Evolutionary conservation across 2,329 filamentous ascomycete genomes (phyloP).

Genomic region (Salinomyces thailandicus): DNA sequence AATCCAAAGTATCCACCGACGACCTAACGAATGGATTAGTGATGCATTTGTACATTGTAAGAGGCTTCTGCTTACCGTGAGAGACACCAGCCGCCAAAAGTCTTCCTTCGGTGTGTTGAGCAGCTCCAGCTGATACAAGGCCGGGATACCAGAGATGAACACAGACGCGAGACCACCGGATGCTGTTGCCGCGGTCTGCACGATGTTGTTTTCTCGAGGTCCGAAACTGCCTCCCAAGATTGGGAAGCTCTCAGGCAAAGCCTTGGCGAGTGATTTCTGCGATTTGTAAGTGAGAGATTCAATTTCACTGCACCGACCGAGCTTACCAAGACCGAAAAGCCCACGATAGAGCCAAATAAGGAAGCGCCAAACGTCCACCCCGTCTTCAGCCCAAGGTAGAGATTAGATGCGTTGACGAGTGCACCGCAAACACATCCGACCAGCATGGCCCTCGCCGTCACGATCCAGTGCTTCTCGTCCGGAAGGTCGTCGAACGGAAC

Average conservation of each 20-base stretch:
- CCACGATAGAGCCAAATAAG: conserved; percentile 42
- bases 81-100: conserved; percentile 48
- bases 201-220: conserved; percentile 52
- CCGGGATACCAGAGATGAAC: conserved; percentile 51
- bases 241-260: conserved; percentile 39
- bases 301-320: neutral
- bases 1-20: conserved; percentile 55
- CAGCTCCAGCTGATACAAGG: conserved; percentile 48
- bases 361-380: conserved; percentile 35
- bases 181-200: conserved; percentile 50
- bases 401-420: conserved; percentile 52
- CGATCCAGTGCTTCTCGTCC: conserved; percentile 37
- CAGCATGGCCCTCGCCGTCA: conserved; percentile 47
- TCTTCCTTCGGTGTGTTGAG: conserved; percentile 43
- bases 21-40: too few relatives aligned
- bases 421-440: conserved; percentile 47
- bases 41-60: too few relatives aligned
- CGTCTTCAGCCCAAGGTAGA: conserved; percentile 47
- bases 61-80: too few relatives aligned
- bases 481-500: conserved; percentile 34
- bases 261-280: conserved; percentile 40
- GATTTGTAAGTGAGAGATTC: neutral
- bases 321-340: conserved; percentile 44
- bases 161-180: conserved; percentile 48
- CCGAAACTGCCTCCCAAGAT: conserved; percentile 47